Percentiles rank a stretch among this genome's conserved stretches.
phyloP scores from a whole-genome alignment of 805 yeast species.

The Metschnikowia drakensbergensis region DNA sequence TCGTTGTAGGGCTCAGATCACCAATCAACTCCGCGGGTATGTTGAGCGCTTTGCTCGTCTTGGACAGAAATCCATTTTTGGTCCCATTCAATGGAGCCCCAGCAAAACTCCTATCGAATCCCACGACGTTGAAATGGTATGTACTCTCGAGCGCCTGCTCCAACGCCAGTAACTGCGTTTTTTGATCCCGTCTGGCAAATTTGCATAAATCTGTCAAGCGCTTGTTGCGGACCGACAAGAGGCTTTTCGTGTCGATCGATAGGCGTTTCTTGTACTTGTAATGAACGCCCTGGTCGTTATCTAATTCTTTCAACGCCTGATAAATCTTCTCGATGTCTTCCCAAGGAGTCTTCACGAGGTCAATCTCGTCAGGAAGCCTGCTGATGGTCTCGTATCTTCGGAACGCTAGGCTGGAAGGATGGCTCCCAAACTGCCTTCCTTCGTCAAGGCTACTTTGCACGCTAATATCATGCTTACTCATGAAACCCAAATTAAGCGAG shows the following conservation, averaged over 20 bases:
- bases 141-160: slow-evolving; percentile 29
- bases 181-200: slow-evolving; percentile 33
- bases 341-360: slow-evolving; percentile 28
- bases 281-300: slow-evolving; percentile 36
- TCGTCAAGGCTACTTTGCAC: slow-evolving; percentile 35
- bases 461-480: slow-evolving; percentile 36
- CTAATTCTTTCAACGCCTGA: slow-evolving; percentile 28
- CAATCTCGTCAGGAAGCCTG: slow-evolving; percentile 35
- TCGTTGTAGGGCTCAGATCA: slow-evolving; percentile 31
- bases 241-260: slow-evolving; percentile 31
- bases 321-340: slow-evolving; percentile 31
- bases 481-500: slow-evolving; percentile 30
- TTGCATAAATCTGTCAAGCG: slow-evolving; percentile 33
- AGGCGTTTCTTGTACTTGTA: slow-evolving; percentile 33
- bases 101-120: slow-evolving; percentile 37
- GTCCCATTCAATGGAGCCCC: slow-evolving; percentile 36
- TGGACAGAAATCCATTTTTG: slow-evolving; percentile 19
- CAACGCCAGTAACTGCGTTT: slow-evolving; percentile 25
- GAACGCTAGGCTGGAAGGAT: slow-evolving; percentile 33
- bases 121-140: slow-evolving; percentile 38
- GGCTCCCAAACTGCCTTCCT: slow-evolving; percentile 32
- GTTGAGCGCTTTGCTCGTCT: slow-evolving; percentile 7
- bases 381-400: slow-evolving; percentile 30
- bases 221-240: slow-evolving; percentile 29
- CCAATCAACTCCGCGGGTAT: slow-evolving; percentile 39